These are phyloP conservation scores for Phytophthora pinifolia DNA, from an alignment of 352 stramenopile species.

Conservation along the genomic window DNA sequence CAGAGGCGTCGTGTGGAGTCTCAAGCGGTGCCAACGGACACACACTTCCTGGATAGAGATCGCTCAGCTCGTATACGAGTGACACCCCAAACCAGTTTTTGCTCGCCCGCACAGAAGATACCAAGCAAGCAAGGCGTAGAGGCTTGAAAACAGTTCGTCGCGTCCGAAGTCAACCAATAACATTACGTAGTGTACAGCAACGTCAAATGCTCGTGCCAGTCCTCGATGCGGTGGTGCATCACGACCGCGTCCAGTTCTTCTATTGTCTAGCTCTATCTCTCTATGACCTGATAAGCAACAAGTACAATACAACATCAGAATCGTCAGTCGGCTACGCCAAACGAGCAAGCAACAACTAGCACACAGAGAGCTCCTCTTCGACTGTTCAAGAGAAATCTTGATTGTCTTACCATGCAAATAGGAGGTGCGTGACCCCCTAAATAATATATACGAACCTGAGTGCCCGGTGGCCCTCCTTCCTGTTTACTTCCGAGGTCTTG, in stretches of 20 bases:
- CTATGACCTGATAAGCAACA: conserved; percentile 24
- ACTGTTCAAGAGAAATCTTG: conserved; percentile 29
- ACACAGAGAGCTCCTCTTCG: conserved; percentile 15
- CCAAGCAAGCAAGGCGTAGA: conserved; percentile 11
- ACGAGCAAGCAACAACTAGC: conserved; percentile 10
- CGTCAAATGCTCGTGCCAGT: conserved; percentile 8
- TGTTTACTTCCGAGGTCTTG: conserved; percentile 34
- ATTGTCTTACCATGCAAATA: conserved; percentile 51
- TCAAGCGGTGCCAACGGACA: conserved; percentile 44
- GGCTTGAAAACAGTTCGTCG: conserved; percentile 8
- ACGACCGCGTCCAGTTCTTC: conserved; percentile 20
- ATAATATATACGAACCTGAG: conserved; percentile 64
- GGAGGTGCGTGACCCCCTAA: conserved; percentile 33
- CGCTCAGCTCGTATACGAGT: conserved; percentile 64
- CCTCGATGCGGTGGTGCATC: conserved; percentile 8
- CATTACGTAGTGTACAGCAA: conserved; percentile 38
- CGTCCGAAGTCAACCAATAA: conserved; percentile 27
- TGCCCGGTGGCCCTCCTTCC: conserved; percentile 15
- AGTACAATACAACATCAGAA: conserved; percentile 11
- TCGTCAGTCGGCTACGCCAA: conserved; percentile 16
- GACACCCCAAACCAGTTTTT: conserved; percentile 14
- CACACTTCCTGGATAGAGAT: conserved; percentile 78
- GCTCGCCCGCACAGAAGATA: conserved; percentile 3
- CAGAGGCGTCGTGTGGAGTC: conserved; percentile 60
- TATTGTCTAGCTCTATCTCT: conserved; percentile 33